phyloP scores from a whole-genome alignment of 495 filamentous ascomycete species.

The Margaritispora aquatica region DNA sequence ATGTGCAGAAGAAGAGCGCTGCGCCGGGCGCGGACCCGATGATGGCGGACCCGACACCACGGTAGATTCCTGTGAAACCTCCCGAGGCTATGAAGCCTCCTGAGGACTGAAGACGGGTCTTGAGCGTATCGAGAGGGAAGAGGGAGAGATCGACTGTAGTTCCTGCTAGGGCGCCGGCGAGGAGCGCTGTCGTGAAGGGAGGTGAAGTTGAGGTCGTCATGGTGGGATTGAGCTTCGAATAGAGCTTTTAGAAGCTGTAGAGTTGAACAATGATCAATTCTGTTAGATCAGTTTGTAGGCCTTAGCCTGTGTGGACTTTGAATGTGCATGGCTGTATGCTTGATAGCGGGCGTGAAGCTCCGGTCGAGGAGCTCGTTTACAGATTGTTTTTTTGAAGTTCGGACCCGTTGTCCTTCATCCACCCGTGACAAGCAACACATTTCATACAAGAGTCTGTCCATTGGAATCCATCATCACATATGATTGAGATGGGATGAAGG shows the following conservation, averaged over 20 bases:
- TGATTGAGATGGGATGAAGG: constrained; percentile 3
- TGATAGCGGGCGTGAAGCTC: constrained; percentile 11
- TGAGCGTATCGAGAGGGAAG: constrained; percentile 87
- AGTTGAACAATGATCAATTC: not conserved
- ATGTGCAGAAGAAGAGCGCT: constrained; percentile 96
- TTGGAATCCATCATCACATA: not conserved
- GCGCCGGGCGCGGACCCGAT: constrained; percentile 97
- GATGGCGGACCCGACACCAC: constrained; percentile 60
- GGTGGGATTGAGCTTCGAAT: constrained; percentile 6
- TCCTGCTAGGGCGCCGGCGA: constrained; percentile 77
- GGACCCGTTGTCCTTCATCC: not conserved
- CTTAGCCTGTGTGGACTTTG: constrained; percentile 12
- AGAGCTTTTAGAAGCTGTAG: not conserved
- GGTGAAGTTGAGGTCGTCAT: not conserved
- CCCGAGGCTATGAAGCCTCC: constrained; percentile 70
- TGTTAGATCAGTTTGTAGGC: constrained; percentile 4
- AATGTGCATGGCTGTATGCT: constrained; percentile 6
- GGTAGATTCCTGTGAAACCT: constrained; percentile 68
- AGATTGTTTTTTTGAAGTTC: not conserved
- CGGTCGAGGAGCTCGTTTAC: not conserved
- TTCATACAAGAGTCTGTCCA: not conserved
- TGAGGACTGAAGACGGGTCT: constrained; percentile 87
- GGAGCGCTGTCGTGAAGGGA: constrained; percentile 43
- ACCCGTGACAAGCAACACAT: not conserved
- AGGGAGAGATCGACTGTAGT: constrained; percentile 87